Percentiles rank a stretch among this genome's conserved stretches.
Conservation (phyloP, 495 filamentous ascomycete species). For the Neurospora sp. region DNA sequence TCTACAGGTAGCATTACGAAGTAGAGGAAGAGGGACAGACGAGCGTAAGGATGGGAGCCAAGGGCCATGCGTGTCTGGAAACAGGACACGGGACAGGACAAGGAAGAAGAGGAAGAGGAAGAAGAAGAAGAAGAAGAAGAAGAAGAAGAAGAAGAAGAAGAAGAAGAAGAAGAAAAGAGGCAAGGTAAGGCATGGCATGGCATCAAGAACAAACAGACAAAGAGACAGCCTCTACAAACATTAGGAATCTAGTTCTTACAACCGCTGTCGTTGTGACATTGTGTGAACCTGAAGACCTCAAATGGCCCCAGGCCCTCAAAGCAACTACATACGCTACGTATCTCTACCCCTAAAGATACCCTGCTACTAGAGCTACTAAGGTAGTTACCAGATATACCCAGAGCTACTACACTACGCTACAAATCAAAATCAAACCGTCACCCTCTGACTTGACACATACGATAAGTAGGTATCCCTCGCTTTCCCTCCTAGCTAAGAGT, state of each 20-base stretch:
- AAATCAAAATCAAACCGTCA: too few relatives aligned
- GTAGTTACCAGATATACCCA: neutral
- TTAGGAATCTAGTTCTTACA: neutral
- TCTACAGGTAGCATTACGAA: too few relatives aligned
- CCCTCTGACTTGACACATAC: too few relatives aligned
- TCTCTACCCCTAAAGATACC: neutral
- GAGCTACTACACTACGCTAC: neutral
- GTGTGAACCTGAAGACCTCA: neutral
- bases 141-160: neutral
- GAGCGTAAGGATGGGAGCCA: neutral
- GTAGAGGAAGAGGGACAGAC: neutral
- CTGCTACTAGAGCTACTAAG: too few relatives aligned
- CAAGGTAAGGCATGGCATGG: too few relatives aligned
- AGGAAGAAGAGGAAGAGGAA: neutral
- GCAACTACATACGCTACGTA: neutral
- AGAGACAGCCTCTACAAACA: neutral
- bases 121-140: too few relatives aligned
- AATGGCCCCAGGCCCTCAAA: neutral
- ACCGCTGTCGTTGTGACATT: neutral
- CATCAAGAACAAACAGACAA: neutral
- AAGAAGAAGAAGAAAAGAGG: neutral
- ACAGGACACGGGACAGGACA: neutral
- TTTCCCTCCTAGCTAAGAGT: too few relatives aligned
- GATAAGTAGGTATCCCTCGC: too few relatives aligned
- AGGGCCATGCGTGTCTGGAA: neutral